A percentile compares a stretch with the other conserved stretches of the same genome.
Conservation (phyloP, 129 eudicot species). For the Sambucus nigra region DNA sequence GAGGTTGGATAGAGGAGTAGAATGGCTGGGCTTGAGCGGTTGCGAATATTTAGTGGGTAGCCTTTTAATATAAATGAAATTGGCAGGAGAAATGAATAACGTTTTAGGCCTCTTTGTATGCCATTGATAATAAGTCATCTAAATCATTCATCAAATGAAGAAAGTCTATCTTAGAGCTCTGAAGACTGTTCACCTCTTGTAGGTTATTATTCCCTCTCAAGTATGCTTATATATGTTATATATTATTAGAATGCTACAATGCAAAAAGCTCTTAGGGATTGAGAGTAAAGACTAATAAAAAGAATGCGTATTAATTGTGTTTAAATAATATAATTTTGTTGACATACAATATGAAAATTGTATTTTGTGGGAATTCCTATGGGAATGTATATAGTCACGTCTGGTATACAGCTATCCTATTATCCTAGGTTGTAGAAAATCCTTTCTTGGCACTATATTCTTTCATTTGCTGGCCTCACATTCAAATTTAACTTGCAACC, state of each 20-base stretch:
- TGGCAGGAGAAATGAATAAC: too few species aligned
- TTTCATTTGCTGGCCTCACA: not conserved
- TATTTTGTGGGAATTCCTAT: not conserved
- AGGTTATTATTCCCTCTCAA: constrained; percentile 29
- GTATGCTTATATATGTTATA: constrained; percentile 1
- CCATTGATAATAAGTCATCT: constrained; percentile 22
- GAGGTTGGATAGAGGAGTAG: too few species aligned
- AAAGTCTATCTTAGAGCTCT: constrained; percentile 45
- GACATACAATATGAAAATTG: not conserved
- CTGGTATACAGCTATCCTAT: not conserved
- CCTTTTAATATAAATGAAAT: too few species aligned
- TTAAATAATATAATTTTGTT: not conserved
- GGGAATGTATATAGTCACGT: not conserved
- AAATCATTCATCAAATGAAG: constrained; percentile 41
- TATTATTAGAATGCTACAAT: not conserved
- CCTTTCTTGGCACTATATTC: not conserved
- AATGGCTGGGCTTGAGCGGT: too few species aligned
- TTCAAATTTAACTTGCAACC: not conserved
- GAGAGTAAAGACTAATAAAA: not conserved
- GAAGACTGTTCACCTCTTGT: constrained; percentile 38
- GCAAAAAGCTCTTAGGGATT: not conserved
- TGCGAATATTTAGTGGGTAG: too few species aligned
- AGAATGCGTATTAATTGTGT: not conserved
- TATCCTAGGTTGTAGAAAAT: not conserved
- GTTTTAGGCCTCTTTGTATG: too few species aligned